A percentile compares a stretch with the other conserved stretches of the same genome.
Evolutionary conservation across 148 eudicot species (phyloP).

Genomic region (Rhododendron mucronatum): DNA sequence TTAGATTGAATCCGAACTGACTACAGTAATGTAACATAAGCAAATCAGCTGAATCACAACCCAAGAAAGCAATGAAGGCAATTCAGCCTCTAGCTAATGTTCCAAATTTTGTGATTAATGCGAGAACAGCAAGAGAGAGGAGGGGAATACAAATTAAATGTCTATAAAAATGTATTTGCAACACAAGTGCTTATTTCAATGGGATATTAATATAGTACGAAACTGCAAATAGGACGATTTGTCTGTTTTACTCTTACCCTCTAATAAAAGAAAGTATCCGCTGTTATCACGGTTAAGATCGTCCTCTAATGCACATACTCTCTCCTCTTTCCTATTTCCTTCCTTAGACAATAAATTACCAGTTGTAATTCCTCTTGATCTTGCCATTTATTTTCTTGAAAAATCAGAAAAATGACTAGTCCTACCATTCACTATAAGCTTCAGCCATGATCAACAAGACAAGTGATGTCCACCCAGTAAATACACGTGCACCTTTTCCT

Average conservation of each 20-base stretch:
- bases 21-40: not conserved
- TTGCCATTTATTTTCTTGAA: not conserved
- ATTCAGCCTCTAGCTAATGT: not conserved
- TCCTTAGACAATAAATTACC: not conserved
- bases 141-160: not conserved
- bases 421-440: slow-evolving; percentile 55
- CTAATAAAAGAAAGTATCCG: not conserved
- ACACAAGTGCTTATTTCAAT: not conserved
- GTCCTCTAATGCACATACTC: not conserved
- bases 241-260: not conserved
- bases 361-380: not conserved
- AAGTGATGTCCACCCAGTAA: slow-evolving; percentile 96
- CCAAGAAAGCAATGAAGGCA: not conserved
- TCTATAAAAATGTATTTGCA: not conserved
- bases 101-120: not conserved
- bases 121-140: not conserved
- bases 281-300: not conserved
- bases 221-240: not conserved
- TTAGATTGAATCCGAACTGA: not conserved
- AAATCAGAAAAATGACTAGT: slow-evolving; percentile 18
- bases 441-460: slow-evolving; percentile 79
- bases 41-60: not conserved
- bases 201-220: not conserved
- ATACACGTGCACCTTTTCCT: slow-evolving; percentile 78
- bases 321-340: not conserved